Evolutionary conservation across 2,329 filamentous ascomycete genomes (phyloP).

Genomic region (Penicillium sp.): DNA sequence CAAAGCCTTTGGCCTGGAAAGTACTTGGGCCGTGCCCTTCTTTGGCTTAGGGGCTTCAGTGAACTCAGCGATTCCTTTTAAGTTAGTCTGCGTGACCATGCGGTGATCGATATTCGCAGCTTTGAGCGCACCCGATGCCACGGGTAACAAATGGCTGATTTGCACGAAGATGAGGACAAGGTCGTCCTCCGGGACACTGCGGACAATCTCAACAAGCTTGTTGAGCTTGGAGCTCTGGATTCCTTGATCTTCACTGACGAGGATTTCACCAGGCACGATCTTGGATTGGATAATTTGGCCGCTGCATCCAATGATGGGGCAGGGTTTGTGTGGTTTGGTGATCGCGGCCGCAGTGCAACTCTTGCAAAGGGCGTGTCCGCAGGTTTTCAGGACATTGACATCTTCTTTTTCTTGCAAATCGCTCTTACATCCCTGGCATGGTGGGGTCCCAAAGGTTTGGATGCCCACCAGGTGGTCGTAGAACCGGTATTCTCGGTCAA

Average conservation of each 20-base stretch:
- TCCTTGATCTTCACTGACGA: conserved; percentile 33
- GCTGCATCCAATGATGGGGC: conserved; percentile 42
- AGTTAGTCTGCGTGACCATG: conserved; percentile 36
- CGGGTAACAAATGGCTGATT: conserved; percentile 46
- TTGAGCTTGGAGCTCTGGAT: conserved; percentile 50
- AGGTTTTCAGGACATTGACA: conserved; percentile 46
- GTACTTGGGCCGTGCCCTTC: not conserved
- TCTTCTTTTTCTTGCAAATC: conserved; percentile 27
- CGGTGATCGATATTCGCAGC: conserved; percentile 32
- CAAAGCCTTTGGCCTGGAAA: conserved; percentile 45
- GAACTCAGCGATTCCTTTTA: conserved; percentile 37
- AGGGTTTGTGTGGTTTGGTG: conserved; percentile 32
- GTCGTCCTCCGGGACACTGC: conserved; percentile 43
- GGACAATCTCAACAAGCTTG: conserved; percentile 47
- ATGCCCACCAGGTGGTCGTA: conserved; percentile 20
- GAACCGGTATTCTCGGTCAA: conserved; percentile 24
- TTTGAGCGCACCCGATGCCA: conserved; percentile 31
- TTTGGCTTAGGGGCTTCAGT: not conserved
- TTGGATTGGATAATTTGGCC: conserved; percentile 40
- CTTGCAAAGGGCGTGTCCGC: conserved; percentile 54
- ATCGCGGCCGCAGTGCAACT: conserved; percentile 32
- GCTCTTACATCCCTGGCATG: conserved; percentile 29
- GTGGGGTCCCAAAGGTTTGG: conserved; percentile 11
- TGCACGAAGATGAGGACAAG: conserved; percentile 58
- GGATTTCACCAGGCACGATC: conserved; percentile 39